Evolutionary conservation across 2,329 filamentous ascomycete genomes (phyloP), one percentile per base, ranked within the genome.

Genomic region (Amylocarpus encephaloides): DNA sequence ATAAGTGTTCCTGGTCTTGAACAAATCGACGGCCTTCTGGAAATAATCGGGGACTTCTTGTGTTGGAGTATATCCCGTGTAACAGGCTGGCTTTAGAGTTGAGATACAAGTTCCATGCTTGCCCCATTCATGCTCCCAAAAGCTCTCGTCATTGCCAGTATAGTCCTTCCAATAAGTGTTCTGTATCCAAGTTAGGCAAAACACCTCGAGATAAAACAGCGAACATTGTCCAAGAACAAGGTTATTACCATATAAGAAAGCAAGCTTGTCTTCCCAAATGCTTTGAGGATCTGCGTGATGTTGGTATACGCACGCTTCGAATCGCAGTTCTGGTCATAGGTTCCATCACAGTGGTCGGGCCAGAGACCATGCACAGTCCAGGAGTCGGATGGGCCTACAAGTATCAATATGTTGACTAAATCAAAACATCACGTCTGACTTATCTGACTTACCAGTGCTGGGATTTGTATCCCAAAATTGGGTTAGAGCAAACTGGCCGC

Each of bases 391-490:
- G 51, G 51, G 11, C 51, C 47, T 50, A 16, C 12, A 18, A 32
- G 6, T 29, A 13, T 46, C 13, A 35, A 30, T 15, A 41, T 16
- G 5, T 47, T 19, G 18, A 39, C 11, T 43, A 16, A 11, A 33
- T 22, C 33, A 30, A n/a, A 47, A 6, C 15, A 12, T 13, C 7
- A 26, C 16, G 15, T 19, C 2, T 12, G 22, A 30, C 13, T 33
- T 45, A n/a, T 4, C 7, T 16, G 15, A 42, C 40, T 51, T 53
- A 58, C 56, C 58, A 3, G 79, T 76, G 1, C 76, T 70, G 1
- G 84, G 84, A 52, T 76, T 65, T 0, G 79, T 77, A 62, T 89
- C 85, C 85, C 86, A 89, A 69, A 89, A 89, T 59, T 89, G 85
- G 1, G 86, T 88, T 67, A 80, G 78, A 7, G 88, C 73, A 42